Evolutionary conservation across 306 rosid species (phyloP), one percentile per base, ranked within the genome.

Genomic region (Cicer judaicum): DNA sequence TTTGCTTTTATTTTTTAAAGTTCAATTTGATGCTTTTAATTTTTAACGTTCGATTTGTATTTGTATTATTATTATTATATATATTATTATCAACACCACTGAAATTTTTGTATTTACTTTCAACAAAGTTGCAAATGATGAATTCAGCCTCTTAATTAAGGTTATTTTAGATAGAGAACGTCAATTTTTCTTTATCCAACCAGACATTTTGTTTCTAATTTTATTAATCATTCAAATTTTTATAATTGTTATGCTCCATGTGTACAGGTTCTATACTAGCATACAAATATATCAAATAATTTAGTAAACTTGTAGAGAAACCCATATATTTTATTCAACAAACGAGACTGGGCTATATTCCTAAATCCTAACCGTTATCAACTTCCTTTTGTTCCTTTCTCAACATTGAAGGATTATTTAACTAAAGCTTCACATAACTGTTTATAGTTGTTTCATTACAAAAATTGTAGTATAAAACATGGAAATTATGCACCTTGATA

Each of bases 271-370:
- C 34, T 54, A 54, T 16, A 54, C 34, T 54, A 16, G 34, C 29
- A 54, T 0, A 54, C 34, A 54, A 14, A 54, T 16, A 54, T 54
- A 54, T 54, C 34, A 54, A 54, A 54, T 16, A 11, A 16, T 59
- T 29, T 59, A 1, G 62, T n/a, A 47, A 16, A 36, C 61, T 12
- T 39, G 18, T 46, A 48, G 18, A 73, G 68, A 77, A 47, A 68
- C 70, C 9, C 50, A 6, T 77, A 47, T 19, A 69, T 52, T 61
- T 54, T 42, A 63, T 63, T 67, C 69, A 36, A 49, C 10, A 48
- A 48, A 10, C 36, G 42, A 79, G 18, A 9, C 18, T 53, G 10
- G 14, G 12, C 46, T 5, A 64, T 44, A 29, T 29, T 29, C 36
- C 36, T 15, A 64, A 72, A 48, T 29, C 36, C 36, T 15, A 64